phyloP scores from a whole-genome alignment of 106 monocot species.

The Gastrodia elata region DNA sequence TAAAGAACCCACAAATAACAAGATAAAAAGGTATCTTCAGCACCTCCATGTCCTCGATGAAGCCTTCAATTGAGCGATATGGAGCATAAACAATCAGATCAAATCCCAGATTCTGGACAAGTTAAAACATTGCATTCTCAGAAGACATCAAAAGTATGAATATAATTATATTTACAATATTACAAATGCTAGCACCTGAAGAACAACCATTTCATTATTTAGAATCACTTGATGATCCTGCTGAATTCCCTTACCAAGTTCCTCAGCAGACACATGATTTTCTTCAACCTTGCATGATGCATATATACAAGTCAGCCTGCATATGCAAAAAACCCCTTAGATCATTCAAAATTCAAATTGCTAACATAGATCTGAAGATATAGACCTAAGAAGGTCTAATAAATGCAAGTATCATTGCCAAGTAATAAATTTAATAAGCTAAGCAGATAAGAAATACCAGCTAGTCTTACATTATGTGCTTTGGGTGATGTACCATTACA shows the following conservation, averaged over 20 bases:
- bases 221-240: slow-evolving; percentile 93
- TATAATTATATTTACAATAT: not conserved
- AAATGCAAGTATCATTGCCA: not conserved
- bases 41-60: slow-evolving; percentile 77
- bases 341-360: slow-evolving; percentile 6
- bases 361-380: not conserved
- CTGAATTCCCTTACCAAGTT: slow-evolving; percentile 94
- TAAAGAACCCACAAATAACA: not conserved
- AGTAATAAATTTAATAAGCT: not conserved
- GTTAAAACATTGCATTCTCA: not conserved
- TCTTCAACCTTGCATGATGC: slow-evolving; percentile 94
- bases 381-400: not conserved
- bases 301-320: slow-evolving; percentile 96
- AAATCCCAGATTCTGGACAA: slow-evolving; percentile 69
- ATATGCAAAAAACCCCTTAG: slow-evolving; percentile 6
- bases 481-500: slow-evolving; percentile 97
- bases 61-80: slow-evolving; percentile 83
- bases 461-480: slow-evolving; percentile 80
- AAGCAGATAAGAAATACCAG: not conserved
- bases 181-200: slow-evolving; percentile 36
- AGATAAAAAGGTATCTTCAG: not conserved
- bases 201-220: slow-evolving; percentile 89
- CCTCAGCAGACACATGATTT: slow-evolving; percentile 97
- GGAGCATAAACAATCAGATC: slow-evolving; percentile 97
- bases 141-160: not conserved